Percentiles rank a stretch among this genome's conserved stretches.
These are phyloP conservation scores for Chalciporus chontae DNA, from an alignment of 768 basidiomycete species.

Conservation along the genomic window DNA sequence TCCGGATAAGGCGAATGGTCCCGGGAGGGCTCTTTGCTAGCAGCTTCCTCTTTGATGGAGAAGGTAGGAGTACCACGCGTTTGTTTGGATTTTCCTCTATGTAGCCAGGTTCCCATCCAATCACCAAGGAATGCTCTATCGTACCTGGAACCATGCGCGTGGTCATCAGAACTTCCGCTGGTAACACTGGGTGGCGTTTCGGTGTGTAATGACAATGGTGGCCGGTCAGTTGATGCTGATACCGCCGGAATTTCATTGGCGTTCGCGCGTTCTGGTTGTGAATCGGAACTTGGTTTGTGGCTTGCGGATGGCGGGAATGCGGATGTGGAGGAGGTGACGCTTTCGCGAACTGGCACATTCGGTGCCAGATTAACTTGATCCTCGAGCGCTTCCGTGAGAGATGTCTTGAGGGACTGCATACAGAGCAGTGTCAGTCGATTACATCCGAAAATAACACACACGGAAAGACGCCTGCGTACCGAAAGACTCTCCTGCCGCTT, in stretches of 20 bases:
- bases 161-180: slow-evolving; percentile 7
- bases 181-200: slow-evolving; percentile 3
- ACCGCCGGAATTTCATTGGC: background rate
- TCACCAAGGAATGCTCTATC: slow-evolving; percentile 50
- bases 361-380: slow-evolving; percentile 45
- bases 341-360: slow-evolving; percentile 22
- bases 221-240: slow-evolving; percentile 1
- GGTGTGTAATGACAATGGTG: slow-evolving; percentile 3
- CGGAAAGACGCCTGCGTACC: slow-evolving; percentile 35
- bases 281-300: background rate
- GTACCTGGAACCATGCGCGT: slow-evolving; percentile 17
- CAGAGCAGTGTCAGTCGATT: background rate
- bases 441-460: background rate
- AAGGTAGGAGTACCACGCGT: slow-evolving; percentile 18
- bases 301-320: slow-evolving; percentile 1
- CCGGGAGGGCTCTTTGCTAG: slow-evolving; percentile 19
- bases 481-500: slow-evolving; percentile 55
- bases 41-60: slow-evolving; percentile 22
- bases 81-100: slow-evolving; percentile 42
- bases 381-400: slow-evolving; percentile 42
- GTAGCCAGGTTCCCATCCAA: slow-evolving; percentile 79
- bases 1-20: slow-evolving; percentile 22
- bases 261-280: slow-evolving; percentile 1
- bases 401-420: slow-evolving; percentile 43
- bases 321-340: slow-evolving; percentile 14